phyloP scores from a whole-genome alignment of 169 alveolate genomes.

The Cryptosporidium tyzzeri region DNA sequence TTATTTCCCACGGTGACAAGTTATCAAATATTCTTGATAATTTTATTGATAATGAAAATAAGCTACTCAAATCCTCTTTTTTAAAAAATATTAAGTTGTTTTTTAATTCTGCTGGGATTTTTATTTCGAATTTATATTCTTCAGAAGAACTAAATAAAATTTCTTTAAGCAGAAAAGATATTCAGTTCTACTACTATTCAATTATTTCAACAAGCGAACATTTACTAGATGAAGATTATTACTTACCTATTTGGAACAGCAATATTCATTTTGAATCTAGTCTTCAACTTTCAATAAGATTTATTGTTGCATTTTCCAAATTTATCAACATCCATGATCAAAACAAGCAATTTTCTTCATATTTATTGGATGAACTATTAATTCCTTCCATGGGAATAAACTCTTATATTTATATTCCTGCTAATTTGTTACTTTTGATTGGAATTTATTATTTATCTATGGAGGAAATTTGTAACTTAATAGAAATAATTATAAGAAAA shows the following conservation, averaged over 20 bases:
- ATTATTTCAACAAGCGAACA: conserved; percentile 65
- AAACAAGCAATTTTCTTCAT: conserved; percentile 7
- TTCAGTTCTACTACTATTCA: conserved; percentile 22
- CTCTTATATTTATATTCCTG: conserved; percentile 36
- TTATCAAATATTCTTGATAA: conserved; percentile 12
- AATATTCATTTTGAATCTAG: conserved; percentile 36
- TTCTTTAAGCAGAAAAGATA: conserved; percentile 1
- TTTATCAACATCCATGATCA: not conserved
- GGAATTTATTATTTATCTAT: conserved; percentile 42
- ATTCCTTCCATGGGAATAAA: conserved; percentile 23
- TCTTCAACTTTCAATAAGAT: conserved; percentile 37
- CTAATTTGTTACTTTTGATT: conserved; percentile 15
- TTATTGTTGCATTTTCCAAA: conserved; percentile 26
- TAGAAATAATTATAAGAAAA: not conserved
- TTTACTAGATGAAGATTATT: conserved; percentile 32
- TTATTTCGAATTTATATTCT: conserved; percentile 25
- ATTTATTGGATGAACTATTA: conserved; percentile 24
- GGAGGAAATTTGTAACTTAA: conserved; percentile 2
- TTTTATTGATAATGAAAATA: not conserved
- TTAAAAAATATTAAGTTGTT: conserved; percentile 28
- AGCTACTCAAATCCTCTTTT: conserved; percentile 22
- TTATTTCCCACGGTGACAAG: conserved; percentile 1
- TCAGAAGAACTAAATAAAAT: not conserved
- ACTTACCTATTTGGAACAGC: conserved; percentile 42
- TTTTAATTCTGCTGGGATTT: conserved; percentile 47